These are phyloP conservation scores for Coniella lustricola DNA, from an alignment of 2,329 filamentous ascomycete genomes.

Conservation along the genomic window DNA sequence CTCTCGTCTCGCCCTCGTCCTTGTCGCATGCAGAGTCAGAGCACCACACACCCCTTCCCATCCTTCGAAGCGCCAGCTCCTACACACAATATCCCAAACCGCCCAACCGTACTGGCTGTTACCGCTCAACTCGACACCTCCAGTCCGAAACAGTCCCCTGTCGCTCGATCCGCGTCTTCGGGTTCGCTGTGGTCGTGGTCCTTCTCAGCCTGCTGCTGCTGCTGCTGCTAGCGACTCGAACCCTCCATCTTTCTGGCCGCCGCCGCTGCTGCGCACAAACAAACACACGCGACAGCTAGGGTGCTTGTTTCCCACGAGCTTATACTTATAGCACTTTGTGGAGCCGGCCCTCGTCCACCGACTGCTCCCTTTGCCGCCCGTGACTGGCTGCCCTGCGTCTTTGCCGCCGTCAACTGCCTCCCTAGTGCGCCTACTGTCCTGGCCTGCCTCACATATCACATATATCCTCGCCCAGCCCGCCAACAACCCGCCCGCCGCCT, in stretches of 20 bases:
- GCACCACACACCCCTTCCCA: constrained; percentile 7
- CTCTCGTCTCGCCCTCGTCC: constrained; percentile 1
- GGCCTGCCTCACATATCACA: constrained; percentile 19
- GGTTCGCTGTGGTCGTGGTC: constrained; percentile 19
- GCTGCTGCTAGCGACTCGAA: too few species aligned
- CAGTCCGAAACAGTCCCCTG: constrained; percentile 17
- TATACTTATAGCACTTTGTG: too few species aligned
- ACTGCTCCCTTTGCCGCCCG: constrained; percentile 9
- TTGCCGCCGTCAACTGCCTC: constrained; percentile 17
- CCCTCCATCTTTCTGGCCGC: constrained; percentile 16
- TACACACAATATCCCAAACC: too few species aligned
- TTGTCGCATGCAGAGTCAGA: too few species aligned
- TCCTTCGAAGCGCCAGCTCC: constrained; percentile 14
- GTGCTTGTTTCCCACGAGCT: constrained; percentile 4
- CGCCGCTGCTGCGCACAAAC: not conserved
- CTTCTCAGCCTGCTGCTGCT: not conserved
- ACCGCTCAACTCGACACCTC: constrained; percentile 14
- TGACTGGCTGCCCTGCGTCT: constrained; percentile 11
- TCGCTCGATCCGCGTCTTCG: constrained; percentile 21
- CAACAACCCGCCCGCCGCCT: constrained; percentile 17
- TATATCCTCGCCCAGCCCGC: constrained; percentile 25
- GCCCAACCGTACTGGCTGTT: constrained; percentile 19
- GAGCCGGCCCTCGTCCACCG: not conserved
- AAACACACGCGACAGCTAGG: constrained; percentile 6
- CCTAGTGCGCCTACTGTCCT: constrained; percentile 12